These are phyloP conservation scores for Globisporangium heterothallicum DNA, from an alignment of 352 stramenopile species.

Conservation along the genomic window DNA sequence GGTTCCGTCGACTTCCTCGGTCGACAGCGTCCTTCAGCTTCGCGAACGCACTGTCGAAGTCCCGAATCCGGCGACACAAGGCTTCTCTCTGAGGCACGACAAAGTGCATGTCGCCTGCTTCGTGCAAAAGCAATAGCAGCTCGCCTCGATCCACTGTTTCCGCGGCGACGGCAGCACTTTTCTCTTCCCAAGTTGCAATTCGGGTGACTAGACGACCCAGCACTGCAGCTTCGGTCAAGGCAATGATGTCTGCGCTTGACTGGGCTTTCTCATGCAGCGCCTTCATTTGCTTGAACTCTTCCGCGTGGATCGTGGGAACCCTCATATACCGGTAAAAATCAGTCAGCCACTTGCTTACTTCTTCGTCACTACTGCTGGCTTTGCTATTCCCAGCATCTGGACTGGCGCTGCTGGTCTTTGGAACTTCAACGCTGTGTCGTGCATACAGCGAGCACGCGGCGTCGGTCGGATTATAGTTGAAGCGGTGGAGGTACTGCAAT, in stretches of 20 bases:
- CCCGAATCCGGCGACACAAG: slow-evolving; percentile 31
- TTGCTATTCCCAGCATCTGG: background rate
- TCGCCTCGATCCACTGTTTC: slow-evolving; percentile 40
- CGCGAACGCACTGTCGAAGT: slow-evolving; percentile 56
- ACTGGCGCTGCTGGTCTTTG: slow-evolving; percentile 16
- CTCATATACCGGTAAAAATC: slow-evolving; percentile 65
- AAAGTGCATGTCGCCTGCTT: slow-evolving; percentile 58
- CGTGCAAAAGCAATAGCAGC: slow-evolving; percentile 44
- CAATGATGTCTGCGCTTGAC: slow-evolving; percentile 18
- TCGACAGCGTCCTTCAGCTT: slow-evolving; percentile 66
- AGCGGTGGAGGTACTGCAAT: slow-evolving; percentile 74
- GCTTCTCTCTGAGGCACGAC: slow-evolving; percentile 29
- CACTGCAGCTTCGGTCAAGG: slow-evolving; percentile 49
- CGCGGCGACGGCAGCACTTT: slow-evolving; percentile 19
- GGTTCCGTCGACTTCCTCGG: slow-evolving; percentile 51
- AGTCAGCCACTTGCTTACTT: slow-evolving; percentile 52
- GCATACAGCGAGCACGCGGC: slow-evolving; percentile 79
- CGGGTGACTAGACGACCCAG: slow-evolving; percentile 47
- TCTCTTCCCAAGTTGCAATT: slow-evolving; percentile 46
- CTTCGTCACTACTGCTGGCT: slow-evolving; percentile 21
- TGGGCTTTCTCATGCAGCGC: slow-evolving; percentile 29
- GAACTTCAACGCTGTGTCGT: slow-evolving; percentile 73
- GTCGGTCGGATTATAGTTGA: slow-evolving; percentile 75
- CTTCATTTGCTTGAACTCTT: slow-evolving; percentile 42
- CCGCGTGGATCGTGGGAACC: slow-evolving; percentile 22